These are phyloP conservation scores for Hygrophoropsis aurantiaca DNA, from an alignment of 768 basidiomycete genomes.

Conservation along the genomic window DNA sequence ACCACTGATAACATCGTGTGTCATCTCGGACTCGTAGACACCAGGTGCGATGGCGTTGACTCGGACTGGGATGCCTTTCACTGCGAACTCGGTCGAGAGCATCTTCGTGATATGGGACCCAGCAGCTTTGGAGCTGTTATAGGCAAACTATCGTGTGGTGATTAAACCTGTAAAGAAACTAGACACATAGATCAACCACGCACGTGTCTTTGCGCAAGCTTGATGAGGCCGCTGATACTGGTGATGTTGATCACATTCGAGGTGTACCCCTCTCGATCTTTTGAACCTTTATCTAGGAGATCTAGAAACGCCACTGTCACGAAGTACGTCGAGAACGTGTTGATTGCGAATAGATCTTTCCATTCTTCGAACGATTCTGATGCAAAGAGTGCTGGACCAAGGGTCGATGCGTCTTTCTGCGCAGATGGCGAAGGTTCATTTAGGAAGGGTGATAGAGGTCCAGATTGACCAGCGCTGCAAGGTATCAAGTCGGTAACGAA, in stretches of 20 bases:
- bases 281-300: conserved; percentile 69
- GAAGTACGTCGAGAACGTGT: conserved; percentile 78
- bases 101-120: conserved; percentile 75
- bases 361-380: conserved; percentile 65
- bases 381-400: conserved; percentile 70
- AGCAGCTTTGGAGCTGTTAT: conserved; percentile 81
- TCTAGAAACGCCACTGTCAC: conserved; percentile 76
- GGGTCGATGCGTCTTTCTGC: conserved; percentile 58
- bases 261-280: conserved; percentile 54
- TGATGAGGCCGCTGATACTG: conserved; percentile 70
- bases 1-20: conserved; percentile 46
- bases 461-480: conserved; percentile 70
- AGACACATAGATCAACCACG: conserved; percentile 22
- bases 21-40: conserved; percentile 78
- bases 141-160: conserved; percentile 56
- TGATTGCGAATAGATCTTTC: conserved; percentile 61
- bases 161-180: background rate
- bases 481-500: background rate
- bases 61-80: conserved; percentile 67
- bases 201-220: conserved; percentile 76
- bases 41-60: conserved; percentile 77
- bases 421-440: conserved; percentile 55
- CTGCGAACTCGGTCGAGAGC: conserved; percentile 72
- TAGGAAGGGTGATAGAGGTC: conserved; percentile 62
- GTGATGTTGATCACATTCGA: conserved; percentile 77